Conservation (phyloP, 208 protist species). For the Trypanosoma mega region DNA sequence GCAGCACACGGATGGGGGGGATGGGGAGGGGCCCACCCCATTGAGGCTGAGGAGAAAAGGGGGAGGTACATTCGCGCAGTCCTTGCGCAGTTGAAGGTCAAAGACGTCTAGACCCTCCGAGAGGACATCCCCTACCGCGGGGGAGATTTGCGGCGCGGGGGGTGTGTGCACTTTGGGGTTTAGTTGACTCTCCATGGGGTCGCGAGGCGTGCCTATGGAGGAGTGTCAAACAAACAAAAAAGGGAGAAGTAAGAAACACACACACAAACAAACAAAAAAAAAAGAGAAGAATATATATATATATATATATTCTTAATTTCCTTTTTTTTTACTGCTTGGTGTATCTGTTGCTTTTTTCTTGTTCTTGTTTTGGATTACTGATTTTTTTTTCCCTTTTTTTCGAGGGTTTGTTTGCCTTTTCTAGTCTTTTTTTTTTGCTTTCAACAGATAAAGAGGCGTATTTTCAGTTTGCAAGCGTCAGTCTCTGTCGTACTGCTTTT, state of each 20-base stretch:
- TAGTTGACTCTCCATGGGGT: constrained; percentile 16
- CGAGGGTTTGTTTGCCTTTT: too few species aligned
- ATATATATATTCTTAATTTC: too few species aligned
- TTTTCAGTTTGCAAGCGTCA: neutral
- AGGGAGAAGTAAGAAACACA: neutral
- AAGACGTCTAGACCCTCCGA: constrained; percentile 31
- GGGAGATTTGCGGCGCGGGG: constrained; percentile 1
- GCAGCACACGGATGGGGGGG: constrained; percentile 8
- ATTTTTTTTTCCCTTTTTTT: neutral
- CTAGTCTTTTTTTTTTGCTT: constrained; percentile 8
- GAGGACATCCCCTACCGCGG: neutral
- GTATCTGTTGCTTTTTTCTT: too few species aligned
- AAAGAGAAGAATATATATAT: constrained; percentile 3
- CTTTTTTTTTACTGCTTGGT: too few species aligned
- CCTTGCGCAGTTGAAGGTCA: constrained; percentile 29
- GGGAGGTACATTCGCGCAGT: constrained; percentile 19
- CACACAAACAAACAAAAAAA: constrained; percentile 5
- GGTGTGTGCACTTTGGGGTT: constrained; percentile 18
- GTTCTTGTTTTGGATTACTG: neutral
- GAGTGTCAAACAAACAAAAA: constrained; percentile 9
- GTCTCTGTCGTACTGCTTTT: too few species aligned
- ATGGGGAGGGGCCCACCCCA: constrained; percentile 9
- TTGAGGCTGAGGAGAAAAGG: constrained; percentile 12
- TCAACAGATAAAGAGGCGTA: neutral
- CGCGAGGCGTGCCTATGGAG: neutral